These are phyloP conservation scores for Mayamaea pseudoterrestris DNA, from an alignment of 108 stramenopile genomes.

Conservation along the genomic window DNA sequence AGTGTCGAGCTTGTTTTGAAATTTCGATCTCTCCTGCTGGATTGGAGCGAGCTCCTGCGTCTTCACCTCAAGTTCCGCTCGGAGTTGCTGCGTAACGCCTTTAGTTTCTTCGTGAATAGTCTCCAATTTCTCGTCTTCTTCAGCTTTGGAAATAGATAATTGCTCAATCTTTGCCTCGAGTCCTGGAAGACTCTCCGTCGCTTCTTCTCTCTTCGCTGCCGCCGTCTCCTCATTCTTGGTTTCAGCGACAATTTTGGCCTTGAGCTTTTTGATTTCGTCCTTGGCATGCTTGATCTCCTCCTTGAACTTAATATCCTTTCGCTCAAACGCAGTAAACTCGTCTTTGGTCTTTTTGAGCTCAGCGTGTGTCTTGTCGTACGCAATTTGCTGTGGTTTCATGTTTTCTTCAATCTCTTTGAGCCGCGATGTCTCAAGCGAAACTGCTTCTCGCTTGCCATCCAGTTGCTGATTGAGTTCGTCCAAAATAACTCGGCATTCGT, in stretches of 20 bases:
- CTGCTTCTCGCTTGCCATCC: slow-evolving; percentile 25
- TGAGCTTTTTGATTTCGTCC: slow-evolving; percentile 56
- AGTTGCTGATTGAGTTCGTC: slow-evolving; percentile 27
- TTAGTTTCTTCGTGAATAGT: slow-evolving; percentile 65
- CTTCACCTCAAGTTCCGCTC: slow-evolving; percentile 74
- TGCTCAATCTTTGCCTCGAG: slow-evolving; percentile 48
- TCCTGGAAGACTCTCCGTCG: slow-evolving; percentile 49
- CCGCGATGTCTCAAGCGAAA: slow-evolving; percentile 31
- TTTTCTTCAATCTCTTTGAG: slow-evolving; percentile 53
- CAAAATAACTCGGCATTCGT: slow-evolving; percentile 18
- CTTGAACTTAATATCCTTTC: slow-evolving; percentile 84
- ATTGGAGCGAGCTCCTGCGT: slow-evolving; percentile 77
- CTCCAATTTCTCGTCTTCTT: slow-evolving; percentile 68
- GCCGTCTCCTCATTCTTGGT: slow-evolving; percentile 45
- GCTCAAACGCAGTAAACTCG: slow-evolving; percentile 80
- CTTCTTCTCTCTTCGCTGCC: slow-evolving; percentile 27
- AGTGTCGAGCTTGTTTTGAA: slow-evolving; percentile 65
- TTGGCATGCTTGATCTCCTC: slow-evolving; percentile 88
- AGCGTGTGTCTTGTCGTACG: slow-evolving; percentile 43
- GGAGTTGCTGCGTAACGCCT: slow-evolving; percentile 66
- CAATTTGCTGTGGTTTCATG: slow-evolving; percentile 32
- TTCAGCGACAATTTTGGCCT: slow-evolving; percentile 54
- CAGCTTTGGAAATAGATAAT: slow-evolving; percentile 23
- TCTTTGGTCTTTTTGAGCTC: slow-evolving; percentile 71
- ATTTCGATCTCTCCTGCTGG: slow-evolving; percentile 63